These are phyloP conservation scores for Mucor circinelloides DNA, from an alignment of 371 early-diverging fungal species.

Conservation along the genomic window DNA sequence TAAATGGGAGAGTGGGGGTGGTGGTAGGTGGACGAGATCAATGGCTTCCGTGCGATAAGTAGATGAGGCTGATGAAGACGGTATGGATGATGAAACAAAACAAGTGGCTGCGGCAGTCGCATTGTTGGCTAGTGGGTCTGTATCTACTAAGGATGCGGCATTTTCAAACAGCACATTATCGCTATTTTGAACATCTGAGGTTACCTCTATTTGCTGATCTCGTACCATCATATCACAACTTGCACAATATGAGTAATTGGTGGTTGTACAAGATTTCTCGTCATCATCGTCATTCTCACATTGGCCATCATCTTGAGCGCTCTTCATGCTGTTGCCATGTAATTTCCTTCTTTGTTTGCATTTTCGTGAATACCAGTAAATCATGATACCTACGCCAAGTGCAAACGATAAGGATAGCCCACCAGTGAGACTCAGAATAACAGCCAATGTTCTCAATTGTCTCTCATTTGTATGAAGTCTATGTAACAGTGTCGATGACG, in stretches of 20 bases:
- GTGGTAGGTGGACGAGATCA: not conserved
- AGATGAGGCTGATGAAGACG: not conserved
- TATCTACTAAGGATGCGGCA: not conserved
- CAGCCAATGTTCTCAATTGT: conserved; percentile 25
- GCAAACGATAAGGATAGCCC: conserved; percentile 27
- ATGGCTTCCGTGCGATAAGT: not conserved
- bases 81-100: not conserved
- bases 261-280: not conserved
- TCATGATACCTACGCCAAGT: conserved; percentile 25
- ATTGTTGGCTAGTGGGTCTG: not conserved
- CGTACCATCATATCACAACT: conserved; percentile 1
- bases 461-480: conserved; percentile 24
- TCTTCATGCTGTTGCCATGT: not conserved
- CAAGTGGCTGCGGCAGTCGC: not conserved
- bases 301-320: not conserved
- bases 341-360: conserved; percentile 14
- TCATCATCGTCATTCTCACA: not conserved
- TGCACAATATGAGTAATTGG: not conserved
- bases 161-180: not conserved
- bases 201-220: not conserved
- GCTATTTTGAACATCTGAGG: not conserved
- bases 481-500: conserved; percentile 19
- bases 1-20: conserved; percentile 3
- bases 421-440: conserved; percentile 25
- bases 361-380: conserved; percentile 25